These are phyloP conservation scores for Fraxinus xanthoxyloides DNA, from an alignment of 305 asterid genomes.

Conservation along the genomic window DNA sequence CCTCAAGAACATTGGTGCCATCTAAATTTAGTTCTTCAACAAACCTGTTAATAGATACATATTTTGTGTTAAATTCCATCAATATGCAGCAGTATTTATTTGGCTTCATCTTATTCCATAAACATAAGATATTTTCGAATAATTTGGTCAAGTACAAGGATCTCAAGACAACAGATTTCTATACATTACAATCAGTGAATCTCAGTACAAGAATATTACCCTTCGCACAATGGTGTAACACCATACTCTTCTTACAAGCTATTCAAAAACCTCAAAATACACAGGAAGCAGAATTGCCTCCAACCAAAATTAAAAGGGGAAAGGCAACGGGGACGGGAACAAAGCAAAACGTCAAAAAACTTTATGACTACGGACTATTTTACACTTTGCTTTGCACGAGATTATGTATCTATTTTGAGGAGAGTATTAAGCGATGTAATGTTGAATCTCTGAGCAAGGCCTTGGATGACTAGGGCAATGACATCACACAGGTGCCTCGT, in stretches of 20 bases:
- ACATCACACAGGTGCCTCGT: slow-evolving; percentile 90
- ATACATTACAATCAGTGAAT: slow-evolving; percentile 12
- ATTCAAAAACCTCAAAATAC: slow-evolving; percentile 2
- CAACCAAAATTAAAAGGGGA: slow-evolving; percentile 24
- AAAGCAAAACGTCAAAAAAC: slow-evolving; percentile 6
- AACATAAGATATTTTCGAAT: background rate
- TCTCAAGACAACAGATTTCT: background rate
- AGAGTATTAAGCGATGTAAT: slow-evolving; percentile 92
- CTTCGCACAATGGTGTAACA: background rate
- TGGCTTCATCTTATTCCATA: background rate
- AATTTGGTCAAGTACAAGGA: background rate
- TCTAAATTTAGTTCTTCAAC: slow-evolving; percentile 28
- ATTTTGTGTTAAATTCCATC: background rate
- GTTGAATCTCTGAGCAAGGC: slow-evolving; percentile 89
- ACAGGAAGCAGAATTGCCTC: background rate
- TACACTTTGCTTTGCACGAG: slow-evolving; percentile 13
- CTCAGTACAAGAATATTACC: background rate
- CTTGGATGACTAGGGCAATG: slow-evolving; percentile 84
- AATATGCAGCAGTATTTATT: background rate
- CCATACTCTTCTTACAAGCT: background rate
- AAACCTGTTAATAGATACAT: background rate
- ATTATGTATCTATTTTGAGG: slow-evolving; percentile 70
- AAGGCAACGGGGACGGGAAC: slow-evolving; percentile 15
- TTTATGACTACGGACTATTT: background rate
- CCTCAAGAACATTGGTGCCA: slow-evolving; percentile 69